Conservation (phyloP, 2,329 filamentous ascomycete species). For the Xenoacremonium recifei region DNA sequence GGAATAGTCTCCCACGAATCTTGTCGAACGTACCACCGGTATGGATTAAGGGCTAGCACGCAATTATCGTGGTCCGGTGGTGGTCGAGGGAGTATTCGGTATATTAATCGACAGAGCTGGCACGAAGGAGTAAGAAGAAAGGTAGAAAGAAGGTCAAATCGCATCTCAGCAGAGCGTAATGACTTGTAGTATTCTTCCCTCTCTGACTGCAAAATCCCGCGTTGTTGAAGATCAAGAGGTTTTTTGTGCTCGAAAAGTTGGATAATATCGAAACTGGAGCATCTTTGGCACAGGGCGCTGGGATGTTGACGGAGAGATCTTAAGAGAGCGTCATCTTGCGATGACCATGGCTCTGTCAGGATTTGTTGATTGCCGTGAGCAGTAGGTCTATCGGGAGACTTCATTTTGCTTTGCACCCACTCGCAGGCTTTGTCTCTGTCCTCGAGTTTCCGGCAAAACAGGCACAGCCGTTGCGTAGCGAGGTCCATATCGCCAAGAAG, state of each 20-base stretch:
- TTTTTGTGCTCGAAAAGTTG: not conserved
- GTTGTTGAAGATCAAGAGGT: not conserved
- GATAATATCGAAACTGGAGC: not conserved
- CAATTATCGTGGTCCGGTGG: not conserved
- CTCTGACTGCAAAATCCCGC: not conserved
- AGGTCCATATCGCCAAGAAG: not conserved
- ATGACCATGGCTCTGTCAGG: not conserved
- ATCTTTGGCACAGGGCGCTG: not conserved
- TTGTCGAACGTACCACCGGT: not conserved
- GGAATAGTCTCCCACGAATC: not conserved
- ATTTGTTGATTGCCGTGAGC: not conserved
- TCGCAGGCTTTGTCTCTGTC: not conserved
- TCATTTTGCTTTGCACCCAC: not conserved
- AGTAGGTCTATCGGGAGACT: not conserved
- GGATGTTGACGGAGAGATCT: not conserved
- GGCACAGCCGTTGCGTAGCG: slow-evolving; percentile 2
- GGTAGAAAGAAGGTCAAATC: not conserved
- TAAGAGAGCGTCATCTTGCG: not conserved
- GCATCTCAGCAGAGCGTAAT: not conserved
- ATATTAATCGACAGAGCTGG: slow-evolving; percentile 4
- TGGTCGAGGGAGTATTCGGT: slow-evolving; percentile 1
- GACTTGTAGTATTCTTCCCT: not conserved
- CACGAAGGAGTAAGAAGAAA: slow-evolving; percentile 1
- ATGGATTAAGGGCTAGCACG: not conserved
- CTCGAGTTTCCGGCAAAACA: slow-evolving; percentile 1